Evolutionary conservation across 2,329 filamentous ascomycete genomes (phyloP), one percentile per base, ranked within the genome.

Genomic region (Diaporthe citriasiana): DNA sequence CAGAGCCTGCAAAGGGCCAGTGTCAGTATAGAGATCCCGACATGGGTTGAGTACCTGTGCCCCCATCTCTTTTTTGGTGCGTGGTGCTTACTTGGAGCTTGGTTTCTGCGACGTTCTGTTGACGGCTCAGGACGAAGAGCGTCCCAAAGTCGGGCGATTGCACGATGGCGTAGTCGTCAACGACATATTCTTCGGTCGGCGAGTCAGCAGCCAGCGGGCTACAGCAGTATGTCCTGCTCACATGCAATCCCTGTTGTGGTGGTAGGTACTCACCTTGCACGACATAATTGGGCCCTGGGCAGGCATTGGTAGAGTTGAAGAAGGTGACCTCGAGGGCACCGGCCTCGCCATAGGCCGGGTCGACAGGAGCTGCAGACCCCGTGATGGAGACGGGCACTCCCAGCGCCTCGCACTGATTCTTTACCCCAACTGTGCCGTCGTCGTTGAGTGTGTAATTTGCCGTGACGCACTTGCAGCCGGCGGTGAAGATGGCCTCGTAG

Each of bases 261-360:
- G n/a, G n/a, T n/a, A n/a, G 27, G 9, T 17, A 76, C 74, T 75
- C 42, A 77, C 76, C 76, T 70, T 77, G 76, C 27, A 77, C 76
- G 71, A 77, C 76, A 50, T 77, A 77, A 70, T 77, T 77, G 0
- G 76, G 76, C 1, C 76, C 76, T 2, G 76, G 72, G 66, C 76
- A 77, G 40, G 51, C 56, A 17, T 71, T 70, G n/a, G 73, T 74
- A 3, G 72, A 59, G 45, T 70, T 72, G 27, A 72, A 71, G 25
- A 77, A 76, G 35, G 70, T 72, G 27, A 77, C 76, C 50, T 76
- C 72, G 38, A 77, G 74, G 12, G 72, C 74, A 35, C 76, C 76
- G n/a, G 53, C 74, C 30, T 65, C 73, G 25, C 76, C 76, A 51
- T 77, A 77, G 15, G 71, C 73, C 7, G 71, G 27, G 69, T 77